Base-by-base conservation (phyloP, 306 rosid species). In the Cicer pinnatifidum region DNA sequence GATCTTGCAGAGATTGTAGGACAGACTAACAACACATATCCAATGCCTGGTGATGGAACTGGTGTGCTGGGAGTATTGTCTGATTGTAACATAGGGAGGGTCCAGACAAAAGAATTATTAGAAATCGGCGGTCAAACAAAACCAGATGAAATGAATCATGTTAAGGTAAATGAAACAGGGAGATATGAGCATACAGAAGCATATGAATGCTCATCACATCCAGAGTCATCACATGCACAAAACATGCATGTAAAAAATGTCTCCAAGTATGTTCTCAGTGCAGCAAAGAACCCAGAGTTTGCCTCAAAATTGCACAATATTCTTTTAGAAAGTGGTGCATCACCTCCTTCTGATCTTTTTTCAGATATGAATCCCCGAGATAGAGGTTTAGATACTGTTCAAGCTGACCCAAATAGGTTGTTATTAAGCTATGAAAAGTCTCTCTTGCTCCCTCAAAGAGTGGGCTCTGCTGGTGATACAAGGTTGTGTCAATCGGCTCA, bases 301-400 rank as follows among this genome's bases (percentile, higher is more conserved):
- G 96, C 96, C 56, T 91, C 90, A 84, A 91, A 90, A 77, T 83
- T 91, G 48, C 97, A 87, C 76, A 91, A 86, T 48, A 94, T 95
- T 78, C 84, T 88, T 76, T 83, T 90, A 86, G 99, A 91, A 84
- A 91, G 93, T 67, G 97, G 96, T 19, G 99, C 97, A 20, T 83
- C 91, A 33, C 99, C 96, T 84, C 97, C 96, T 58, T 88, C 93
- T 50, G 97, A 90, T 83, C 87, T 92, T 66, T 92, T 90, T 87
- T 81, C 93, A 33, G 87, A 90, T 82, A 87, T 90, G 71, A 88
- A 85, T 75, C 46, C 90, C 35, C 90, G 76, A 33, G 86, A 83
- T 68, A 76, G 61, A 56, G 83, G 82, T 73, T 84, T 75, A 81
- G 78, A 77, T 71, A 77, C 85, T 73, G 76, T 83, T 71, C 90